Conservation (phyloP, 768 basidiomycete genomes). For the Calocybe indica region DNA sequence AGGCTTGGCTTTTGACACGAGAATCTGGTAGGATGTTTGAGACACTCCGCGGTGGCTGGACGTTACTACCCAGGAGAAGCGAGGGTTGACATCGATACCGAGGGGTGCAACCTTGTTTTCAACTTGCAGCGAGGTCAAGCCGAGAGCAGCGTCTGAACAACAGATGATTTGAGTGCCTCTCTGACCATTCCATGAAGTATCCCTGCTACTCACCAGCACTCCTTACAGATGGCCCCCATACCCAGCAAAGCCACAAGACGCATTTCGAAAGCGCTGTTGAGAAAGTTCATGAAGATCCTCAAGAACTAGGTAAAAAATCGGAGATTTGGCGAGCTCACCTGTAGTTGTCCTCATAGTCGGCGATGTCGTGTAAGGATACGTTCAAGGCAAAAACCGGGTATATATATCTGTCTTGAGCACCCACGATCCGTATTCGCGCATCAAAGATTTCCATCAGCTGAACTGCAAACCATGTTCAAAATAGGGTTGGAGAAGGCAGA, state of each 20-base stretch:
- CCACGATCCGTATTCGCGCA: no score
- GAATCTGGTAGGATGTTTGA: constrained; percentile 19
- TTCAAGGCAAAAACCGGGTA: no score
- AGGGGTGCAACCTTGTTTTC: constrained; percentile 18
- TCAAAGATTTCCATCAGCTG: no score
- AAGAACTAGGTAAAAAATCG: background rate
- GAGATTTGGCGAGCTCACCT: no score
- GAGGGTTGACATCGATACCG: constrained; percentile 19
- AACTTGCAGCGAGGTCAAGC: constrained; percentile 12
- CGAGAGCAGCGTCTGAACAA: constrained; percentile 5
- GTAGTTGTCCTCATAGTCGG: no score
- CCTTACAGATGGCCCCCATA: no score
- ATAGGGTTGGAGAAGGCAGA: no score
- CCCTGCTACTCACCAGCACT: background rate
- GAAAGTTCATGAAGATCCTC: background rate
- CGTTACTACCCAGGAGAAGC: constrained; percentile 20
- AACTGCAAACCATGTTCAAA: no score
- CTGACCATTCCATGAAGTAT: background rate
- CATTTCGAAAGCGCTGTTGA: background rate
- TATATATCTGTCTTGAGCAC: no score
- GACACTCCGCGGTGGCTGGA: constrained; percentile 10
- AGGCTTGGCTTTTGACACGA: constrained; percentile 12
- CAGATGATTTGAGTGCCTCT: background rate
- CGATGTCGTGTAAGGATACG: no score
- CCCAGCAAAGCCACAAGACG: background rate